Evolutionary conservation across 371 early-diverging fungal species (phyloP), one percentile per base, ranked within the genome.

Genomic region (Caulochytrium protostelioides): DNA sequence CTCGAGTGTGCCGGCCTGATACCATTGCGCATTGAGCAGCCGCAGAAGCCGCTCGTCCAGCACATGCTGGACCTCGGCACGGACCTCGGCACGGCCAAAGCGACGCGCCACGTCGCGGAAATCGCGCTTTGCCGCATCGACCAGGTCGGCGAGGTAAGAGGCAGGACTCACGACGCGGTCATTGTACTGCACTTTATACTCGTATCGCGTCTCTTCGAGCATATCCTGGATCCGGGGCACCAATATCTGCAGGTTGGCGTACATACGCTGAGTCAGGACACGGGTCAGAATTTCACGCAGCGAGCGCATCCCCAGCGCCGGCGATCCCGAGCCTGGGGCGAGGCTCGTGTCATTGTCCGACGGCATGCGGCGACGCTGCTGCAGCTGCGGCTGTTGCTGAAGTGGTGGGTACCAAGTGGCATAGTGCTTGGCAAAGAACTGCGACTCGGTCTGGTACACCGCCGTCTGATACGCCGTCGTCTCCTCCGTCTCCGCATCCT

Each of bases 181-280:
- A 39, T 91, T 90, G 66, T 90, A 95, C 39, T 86, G 83, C 6
- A 95, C 95, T 54, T 95, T 95, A 64, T 84, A 89, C 55, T 90
- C 86, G 49, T 95, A 95, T 13, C 76, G 69, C 2, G 86, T 71
- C 54, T 92, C 91, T 33, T 90, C 90, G 17, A 95, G 58, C 46
- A n/a, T n/a, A n/a, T n/a, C n/a, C n/a, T n/a, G n/a, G n/a, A n/a
- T n/a, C n/a, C n/a, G n/a, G n/a, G n/a, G n/a, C n/a, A n/a, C n/a
- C n/a, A n/a, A n/a, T n/a, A n/a, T n/a, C n/a, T n/a, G n/a, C n/a
- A n/a, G n/a, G n/a, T n/a, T n/a, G n/a, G n/a, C n/a, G n/a, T n/a
- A 76, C 95, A 94, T 90, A 45, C 76, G 79, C 36, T 79, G 76
- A 44, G 91, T 92, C 25, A 94, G 56, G 0, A 87, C 82, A 33